Evolutionary conservation across 2,329 filamentous ascomycete genomes (phyloP).

Genomic region (Monosporascus sp.): DNA sequence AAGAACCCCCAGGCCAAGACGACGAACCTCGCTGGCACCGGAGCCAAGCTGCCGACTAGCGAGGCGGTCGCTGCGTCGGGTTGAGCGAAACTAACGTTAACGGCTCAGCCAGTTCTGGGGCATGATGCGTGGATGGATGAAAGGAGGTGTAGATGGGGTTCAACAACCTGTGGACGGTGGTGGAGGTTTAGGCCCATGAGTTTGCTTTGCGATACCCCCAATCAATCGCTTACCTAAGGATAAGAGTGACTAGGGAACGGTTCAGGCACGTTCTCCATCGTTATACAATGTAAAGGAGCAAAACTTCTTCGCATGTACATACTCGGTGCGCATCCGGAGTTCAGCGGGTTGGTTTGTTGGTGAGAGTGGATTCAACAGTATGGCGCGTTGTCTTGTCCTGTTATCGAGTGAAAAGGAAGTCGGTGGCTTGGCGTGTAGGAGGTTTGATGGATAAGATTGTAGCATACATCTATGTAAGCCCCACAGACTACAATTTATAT

Average conservation of each 20-base stretch:
- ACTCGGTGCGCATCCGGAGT: neutral
- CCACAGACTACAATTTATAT: too few species aligned
- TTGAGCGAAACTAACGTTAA: conserved; percentile 1
- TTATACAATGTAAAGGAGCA: neutral
- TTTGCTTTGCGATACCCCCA: neutral
- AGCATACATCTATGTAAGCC: too few species aligned
- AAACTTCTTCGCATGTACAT: neutral
- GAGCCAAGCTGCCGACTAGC: conserved; percentile 57
- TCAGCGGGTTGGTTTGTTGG: neutral
- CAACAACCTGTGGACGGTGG: neutral
- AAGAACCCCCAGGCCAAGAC: conserved; percentile 74
- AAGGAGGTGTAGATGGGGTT: neutral
- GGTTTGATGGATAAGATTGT: too few species aligned
- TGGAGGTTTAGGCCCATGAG: too few species aligned
- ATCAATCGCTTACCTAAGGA: neutral
- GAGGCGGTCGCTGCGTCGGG: conserved; percentile 24
- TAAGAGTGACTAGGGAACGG: neutral
- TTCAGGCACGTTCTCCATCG: neutral
- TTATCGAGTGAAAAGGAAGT: too few species aligned
- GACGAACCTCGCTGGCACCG: conserved; percentile 74
- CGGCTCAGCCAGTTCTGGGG: neutral
- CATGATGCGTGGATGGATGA: neutral
- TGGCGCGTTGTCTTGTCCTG: too few species aligned
- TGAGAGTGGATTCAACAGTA: neutral
- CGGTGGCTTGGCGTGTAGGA: too few species aligned